Base-by-base conservation (phyloP, 2,329 filamentous ascomycete species). In the Epicoccum sorghinum region DNA sequence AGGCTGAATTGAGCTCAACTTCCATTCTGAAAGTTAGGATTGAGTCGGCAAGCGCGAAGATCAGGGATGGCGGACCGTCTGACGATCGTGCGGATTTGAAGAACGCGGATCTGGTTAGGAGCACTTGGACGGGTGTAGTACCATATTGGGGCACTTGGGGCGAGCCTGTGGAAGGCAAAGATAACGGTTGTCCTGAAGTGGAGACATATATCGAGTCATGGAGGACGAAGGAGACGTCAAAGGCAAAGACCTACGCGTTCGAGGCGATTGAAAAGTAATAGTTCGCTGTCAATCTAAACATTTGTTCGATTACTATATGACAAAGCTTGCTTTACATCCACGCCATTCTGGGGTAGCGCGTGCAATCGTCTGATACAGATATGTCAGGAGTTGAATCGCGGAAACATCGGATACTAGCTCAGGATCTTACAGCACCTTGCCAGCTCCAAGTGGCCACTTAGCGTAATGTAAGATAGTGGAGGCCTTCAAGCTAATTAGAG, bases 161-260 rank as follows among this genome's bases (percentile, higher is more conserved):
- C 4, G 66, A 70, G 59, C 68, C 70, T 18, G 60, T 73, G 5
- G 33, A 53, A 3, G 68, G 62, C 4, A 52, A 55, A 54, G 60
- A 68, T 59, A 79, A 88, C 3, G 71, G 76, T 29, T 68, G 80
- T 9, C 70, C 76, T 27, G 70, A 80, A 7, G 76, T 89, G 14
- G 89, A 90, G 7, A 79, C 74, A 56, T 86, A 92, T 75, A 75
- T 93, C 48, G 75, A 66, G 44, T 76, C 75, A 46, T 73, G 69
- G 69, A 65, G 67, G 59, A 32, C 64, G 7, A 44, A 18, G 43
- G 66, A 69, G 58, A 73, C 66, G 50, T 7, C 2, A n/a, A 60
- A 47, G 52, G 68, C 55, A 33, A 67, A 42, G 52, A 33, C 27
- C 18, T 42, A 52, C 44, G 67, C 69, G 10, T 70, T 67, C 58